A percentile compares a stretch with the other conserved stretches of the same genome.
phyloP scores from a whole-genome alignment of 2,329 filamentous ascomycete species.

The Colletotrichum trifolii region DNA sequence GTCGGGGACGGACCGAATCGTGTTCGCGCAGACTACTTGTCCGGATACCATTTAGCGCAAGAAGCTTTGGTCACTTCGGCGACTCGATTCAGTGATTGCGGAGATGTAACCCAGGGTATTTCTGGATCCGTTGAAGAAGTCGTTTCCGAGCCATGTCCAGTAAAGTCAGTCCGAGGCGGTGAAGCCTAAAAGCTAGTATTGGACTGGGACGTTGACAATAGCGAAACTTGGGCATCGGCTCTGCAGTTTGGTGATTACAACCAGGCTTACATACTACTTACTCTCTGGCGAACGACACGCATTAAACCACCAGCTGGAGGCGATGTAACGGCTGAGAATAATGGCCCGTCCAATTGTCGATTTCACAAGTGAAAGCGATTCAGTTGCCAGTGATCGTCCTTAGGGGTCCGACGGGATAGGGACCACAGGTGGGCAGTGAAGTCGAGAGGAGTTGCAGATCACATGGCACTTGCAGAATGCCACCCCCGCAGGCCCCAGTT shows the following conservation, averaged over 20 bases:
- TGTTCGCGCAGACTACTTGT: no score
- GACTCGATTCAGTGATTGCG: conserved; percentile 3
- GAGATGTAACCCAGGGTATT: conserved; percentile 10
- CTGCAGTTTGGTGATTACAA: no score
- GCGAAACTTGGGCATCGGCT: background rate
- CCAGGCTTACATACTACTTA: no score
- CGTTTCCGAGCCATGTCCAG: conserved; percentile 10
- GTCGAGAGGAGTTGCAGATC: conserved; percentile 28
- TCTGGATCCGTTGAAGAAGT: conserved; percentile 2
- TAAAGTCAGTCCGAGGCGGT: background rate
- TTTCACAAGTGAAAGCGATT: background rate
- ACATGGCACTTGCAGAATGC: conserved; percentile 28
- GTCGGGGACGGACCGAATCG: no score
- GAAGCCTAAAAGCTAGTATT: background rate
- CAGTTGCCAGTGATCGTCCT: conserved; percentile 25
- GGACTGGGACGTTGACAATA: background rate
- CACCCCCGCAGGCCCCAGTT: conserved; percentile 28
- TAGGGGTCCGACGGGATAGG: conserved; percentile 29
- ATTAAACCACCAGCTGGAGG: no score
- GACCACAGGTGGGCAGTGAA: conserved; percentile 18
- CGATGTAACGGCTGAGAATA: no score
- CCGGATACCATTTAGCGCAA: background rate
- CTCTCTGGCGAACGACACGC: no score
- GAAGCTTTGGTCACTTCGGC: background rate
- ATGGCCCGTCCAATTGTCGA: conserved; percentile 1